These are phyloP conservation scores for Paxillus ammoniavirescens DNA, from an alignment of 768 basidiomycete genomes.

Conservation along the genomic window DNA sequence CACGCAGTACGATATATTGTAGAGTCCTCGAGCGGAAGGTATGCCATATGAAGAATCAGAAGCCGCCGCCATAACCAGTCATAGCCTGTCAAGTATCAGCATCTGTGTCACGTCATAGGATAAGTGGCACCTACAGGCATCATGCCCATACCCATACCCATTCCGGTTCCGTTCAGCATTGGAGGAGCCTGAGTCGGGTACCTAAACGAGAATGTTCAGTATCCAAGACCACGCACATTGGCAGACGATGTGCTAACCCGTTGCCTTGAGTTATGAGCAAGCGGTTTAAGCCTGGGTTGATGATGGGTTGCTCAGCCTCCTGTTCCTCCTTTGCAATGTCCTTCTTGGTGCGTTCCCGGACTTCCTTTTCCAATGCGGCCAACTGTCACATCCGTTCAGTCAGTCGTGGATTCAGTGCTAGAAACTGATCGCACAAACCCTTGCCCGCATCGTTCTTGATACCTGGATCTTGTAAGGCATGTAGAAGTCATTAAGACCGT, in stretches of 20 bases:
- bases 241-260: constrained; percentile 35
- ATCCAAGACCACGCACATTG: not conserved
- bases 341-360: constrained; percentile 84
- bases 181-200: constrained; percentile 65
- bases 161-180: constrained; percentile 50
- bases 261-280: constrained; percentile 76
- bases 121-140: constrained; percentile 51
- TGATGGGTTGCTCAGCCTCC: constrained; percentile 83
- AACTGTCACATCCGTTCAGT: constrained; percentile 42
- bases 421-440: constrained; percentile 40
- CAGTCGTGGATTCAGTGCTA: constrained; percentile 9
- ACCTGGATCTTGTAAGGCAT: constrained; percentile 96
- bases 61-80: constrained; percentile 60
- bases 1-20: constrained; percentile 27
- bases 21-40: constrained; percentile 5
- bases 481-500: constrained; percentile 94
- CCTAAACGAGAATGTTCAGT: constrained; percentile 33
- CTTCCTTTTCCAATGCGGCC: constrained; percentile 80
- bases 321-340: constrained; percentile 86
- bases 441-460: constrained; percentile 75
- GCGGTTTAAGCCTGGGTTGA: constrained; percentile 73
- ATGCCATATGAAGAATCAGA: constrained; percentile 22
- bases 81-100: constrained; percentile 41
- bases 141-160: constrained; percentile 52
- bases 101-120: not conserved